A percentile compares a stretch with the other conserved stretches of the same genome.
Evolutionary conservation across 345 rosid species (phyloP).

Genomic region (Sonneratia alba): DNA sequence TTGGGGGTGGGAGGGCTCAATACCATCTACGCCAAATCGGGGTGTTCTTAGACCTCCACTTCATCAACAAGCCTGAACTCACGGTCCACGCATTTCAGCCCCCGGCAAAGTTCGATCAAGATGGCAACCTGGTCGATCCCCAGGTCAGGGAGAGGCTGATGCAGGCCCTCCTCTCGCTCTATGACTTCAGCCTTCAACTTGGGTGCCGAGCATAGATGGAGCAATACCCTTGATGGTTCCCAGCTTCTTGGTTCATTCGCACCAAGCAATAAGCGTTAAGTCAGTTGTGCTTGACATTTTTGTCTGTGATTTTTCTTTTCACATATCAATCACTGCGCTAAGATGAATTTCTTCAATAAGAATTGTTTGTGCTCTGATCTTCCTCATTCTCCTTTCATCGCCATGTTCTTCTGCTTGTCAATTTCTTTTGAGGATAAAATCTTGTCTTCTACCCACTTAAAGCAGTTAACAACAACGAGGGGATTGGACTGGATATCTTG

Average conservation of each 20-base stretch:
- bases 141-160: conserved; percentile 36
- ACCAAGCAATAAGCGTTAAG: background rate
- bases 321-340: background rate
- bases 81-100: conserved; percentile 58
- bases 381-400: background rate
- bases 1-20: conserved; percentile 55
- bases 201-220: conserved; percentile 12
- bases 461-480: background rate
- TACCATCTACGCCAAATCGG: conserved; percentile 84
- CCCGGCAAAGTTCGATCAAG: conserved; percentile 64
- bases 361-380: background rate
- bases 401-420: background rate
- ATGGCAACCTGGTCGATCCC: conserved; percentile 59
- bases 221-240: background rate
- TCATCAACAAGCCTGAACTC: conserved; percentile 81
- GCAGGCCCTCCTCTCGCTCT: conserved; percentile 49
- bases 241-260: background rate
- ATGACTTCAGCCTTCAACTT: conserved; percentile 46
- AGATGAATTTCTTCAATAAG: background rate
- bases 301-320: background rate
- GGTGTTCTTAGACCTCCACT: conserved; percentile 71
- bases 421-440: background rate
- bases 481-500: background rate
- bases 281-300: background rate
- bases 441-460: too few relatives aligned